Base-by-base conservation (phyloP, 1,284 basidiomycete genomes). In the Trametes hirsuta region DNA sequence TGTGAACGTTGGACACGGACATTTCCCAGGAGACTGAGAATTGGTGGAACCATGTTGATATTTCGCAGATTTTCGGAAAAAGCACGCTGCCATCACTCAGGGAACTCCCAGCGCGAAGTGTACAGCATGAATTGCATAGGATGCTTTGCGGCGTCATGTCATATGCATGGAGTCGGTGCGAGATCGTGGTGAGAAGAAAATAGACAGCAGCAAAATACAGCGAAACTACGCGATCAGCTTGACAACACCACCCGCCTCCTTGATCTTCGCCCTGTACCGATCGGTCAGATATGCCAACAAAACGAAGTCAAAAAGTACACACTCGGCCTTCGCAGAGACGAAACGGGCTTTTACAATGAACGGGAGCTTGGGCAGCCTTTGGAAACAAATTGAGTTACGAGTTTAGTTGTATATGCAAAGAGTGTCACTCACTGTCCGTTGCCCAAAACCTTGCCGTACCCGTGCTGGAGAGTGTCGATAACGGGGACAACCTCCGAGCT, bases 271-370 rank as follows among this genome's bases (percentile, higher is more conserved):
- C 79, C 90, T 93, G 56, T 22, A 56, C 11, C 10, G 3, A 18
- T 14, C 24, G 12, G 41, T 62, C 12, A 56, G 40, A 24, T 9
- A 40, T 40, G 44, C 30, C 62, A 45, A 55, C 62, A 15, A 50
- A 37, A 44, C 10, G 48, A 34, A 53, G 53, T 15, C 1, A 47
- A 53, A 39, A 37, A 21, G 37, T 8, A 87, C 91, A 63, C 74
- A 93, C 93, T 97, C 95, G 69, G 95, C 95, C 72, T 84, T 87
- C 69, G 80, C 82, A 52, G 94, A 96, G 63, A 97, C 94, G 76
- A 90, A 97, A 68, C 95, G 93, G 63, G 95, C 94, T 84, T 97
- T 97, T 73, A 97, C 92, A 73, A 98, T 97, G 83, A 94, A 93
- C 41, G 95, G 95, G 63, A 91, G 77, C 72, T 89, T 87, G 64